Conservation (phyloP, 768 basidiomycete species). For the Hygrocybe punicea region DNA sequence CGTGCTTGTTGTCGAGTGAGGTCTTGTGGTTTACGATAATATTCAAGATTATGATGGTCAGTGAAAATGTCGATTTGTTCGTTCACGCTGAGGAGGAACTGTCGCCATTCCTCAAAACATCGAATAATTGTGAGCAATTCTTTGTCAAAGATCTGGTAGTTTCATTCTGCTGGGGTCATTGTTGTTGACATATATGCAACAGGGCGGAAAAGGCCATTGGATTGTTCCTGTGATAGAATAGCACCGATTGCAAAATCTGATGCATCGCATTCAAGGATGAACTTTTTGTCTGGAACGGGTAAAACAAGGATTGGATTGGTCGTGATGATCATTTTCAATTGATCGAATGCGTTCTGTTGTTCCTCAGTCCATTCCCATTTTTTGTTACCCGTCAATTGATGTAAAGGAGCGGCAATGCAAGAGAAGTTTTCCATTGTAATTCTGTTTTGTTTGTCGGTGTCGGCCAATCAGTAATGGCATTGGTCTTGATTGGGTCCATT, state of each 20-base stretch:
- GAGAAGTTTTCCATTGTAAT: slow-evolving; percentile 28
- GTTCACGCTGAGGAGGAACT: not conserved
- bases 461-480: slow-evolving; percentile 30
- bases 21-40: too few species aligned
- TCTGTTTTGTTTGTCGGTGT: slow-evolving; percentile 19
- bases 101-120: not conserved
- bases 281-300: too few species aligned
- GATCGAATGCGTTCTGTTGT: slow-evolving; percentile 21
- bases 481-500: slow-evolving; percentile 36
- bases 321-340: slow-evolving; percentile 21
- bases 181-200: slow-evolving; percentile 38
- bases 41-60: too few species aligned
- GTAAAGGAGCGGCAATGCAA: slow-evolving; percentile 20
- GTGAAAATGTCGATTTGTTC: too few species aligned
- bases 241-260: slow-evolving; percentile 31
- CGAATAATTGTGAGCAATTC: slow-evolving; percentile 47
- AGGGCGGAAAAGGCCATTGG: slow-evolving; percentile 29
- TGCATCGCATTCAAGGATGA: slow-evolving; percentile 12
- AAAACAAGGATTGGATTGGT: not conserved
- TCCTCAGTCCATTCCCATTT: slow-evolving; percentile 15
- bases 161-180: slow-evolving; percentile 34
- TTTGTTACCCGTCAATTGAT: slow-evolving; percentile 24
- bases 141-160: slow-evolving; percentile 52
- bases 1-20: too few species aligned
- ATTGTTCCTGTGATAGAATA: slow-evolving; percentile 26